Evolutionary conservation across 805 yeast species (phyloP), one percentile per base, ranked within the genome.

Genomic region (Teunomyces panamensis): DNA sequence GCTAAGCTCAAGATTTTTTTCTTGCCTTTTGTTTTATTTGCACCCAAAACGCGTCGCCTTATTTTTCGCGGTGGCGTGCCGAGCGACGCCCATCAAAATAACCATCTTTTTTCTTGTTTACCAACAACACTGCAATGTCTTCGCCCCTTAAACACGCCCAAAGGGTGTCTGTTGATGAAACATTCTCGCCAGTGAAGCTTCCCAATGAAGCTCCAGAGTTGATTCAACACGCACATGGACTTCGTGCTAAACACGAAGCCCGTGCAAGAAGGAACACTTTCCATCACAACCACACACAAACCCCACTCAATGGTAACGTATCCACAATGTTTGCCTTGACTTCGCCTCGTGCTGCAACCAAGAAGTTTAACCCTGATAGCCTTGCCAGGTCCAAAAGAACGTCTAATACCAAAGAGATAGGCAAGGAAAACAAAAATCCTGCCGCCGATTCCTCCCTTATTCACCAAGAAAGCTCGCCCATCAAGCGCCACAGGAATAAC

Each of bases 151-250:
- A 46, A 36, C 45, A 30, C 42, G 49, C 29, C 20, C 44, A 34
- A n/a, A 30, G 36, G 9, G 34, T 39, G 30, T 16, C 32, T 14
- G 45, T 46, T 26, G 54, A 53, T 20, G 56, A 53, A n/a, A 30
- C 52, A 13, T 53, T 53, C 30, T 53, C 56, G 1, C 56, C 56
- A 9, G 45, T 53, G 29, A 53, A 53, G 43, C 49, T 53, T 16
- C 56, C 56, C 4, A 20, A 13, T 28, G 30, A 9, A 24, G 41
- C 50, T n/a, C 51, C 53, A 9, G 35, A 48, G 45, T 20, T 49
- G 49, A 13, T 48, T 33, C 14, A 36, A 8, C 52, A 50, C 43
- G 78, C 80, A 2, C 82, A 78, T 55, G 83, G 83, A 0, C 57
- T 78, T 32, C 57, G 69, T 1, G 66, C 71, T 47, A 72, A 73